These are phyloP conservation scores for Ottelia alismoides DNA, from an alignment of 106 monocot genomes.

Conservation along the genomic window DNA sequence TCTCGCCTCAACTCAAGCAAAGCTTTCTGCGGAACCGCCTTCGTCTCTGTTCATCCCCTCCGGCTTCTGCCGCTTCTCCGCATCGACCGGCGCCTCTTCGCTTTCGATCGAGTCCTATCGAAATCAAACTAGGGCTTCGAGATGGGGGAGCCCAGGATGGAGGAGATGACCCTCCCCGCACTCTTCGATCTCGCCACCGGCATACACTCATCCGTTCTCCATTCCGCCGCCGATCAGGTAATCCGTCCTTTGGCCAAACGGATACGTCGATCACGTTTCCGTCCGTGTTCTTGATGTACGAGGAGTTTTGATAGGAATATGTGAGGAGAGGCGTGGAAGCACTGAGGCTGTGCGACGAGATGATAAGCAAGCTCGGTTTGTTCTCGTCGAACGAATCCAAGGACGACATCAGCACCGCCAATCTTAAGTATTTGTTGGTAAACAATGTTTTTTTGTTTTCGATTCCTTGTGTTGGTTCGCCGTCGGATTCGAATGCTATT, in stretches of 20 bases:
- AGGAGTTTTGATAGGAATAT: slow-evolving; percentile 14
- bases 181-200: slow-evolving; percentile 70
- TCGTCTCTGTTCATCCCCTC: no score
- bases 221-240: slow-evolving; percentile 58
- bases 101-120: no score
- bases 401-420: slow-evolving; percentile 85
- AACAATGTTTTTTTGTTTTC: no score
- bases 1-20: no score
- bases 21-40: no score
- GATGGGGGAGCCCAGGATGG: slow-evolving; percentile 31
- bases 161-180: slow-evolving; percentile 62
- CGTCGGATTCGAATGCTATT: no score
- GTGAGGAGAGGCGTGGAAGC: slow-evolving; percentile 49
- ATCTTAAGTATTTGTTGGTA: slow-evolving; percentile 93
- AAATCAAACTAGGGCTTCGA: no score
- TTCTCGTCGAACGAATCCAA: slow-evolving; percentile 88
- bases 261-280: not conserved
- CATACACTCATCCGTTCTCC: slow-evolving; percentile 49
- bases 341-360: slow-evolving; percentile 56
- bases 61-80: no score
- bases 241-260: no score
- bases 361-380: slow-evolving; percentile 86
- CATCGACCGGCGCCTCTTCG: no score
- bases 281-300: slow-evolving; percentile 1
- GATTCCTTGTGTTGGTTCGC: no score